phyloP scores from a whole-genome alignment of 1,284 basidiomycete species.

The Vanrija humicola region DNA sequence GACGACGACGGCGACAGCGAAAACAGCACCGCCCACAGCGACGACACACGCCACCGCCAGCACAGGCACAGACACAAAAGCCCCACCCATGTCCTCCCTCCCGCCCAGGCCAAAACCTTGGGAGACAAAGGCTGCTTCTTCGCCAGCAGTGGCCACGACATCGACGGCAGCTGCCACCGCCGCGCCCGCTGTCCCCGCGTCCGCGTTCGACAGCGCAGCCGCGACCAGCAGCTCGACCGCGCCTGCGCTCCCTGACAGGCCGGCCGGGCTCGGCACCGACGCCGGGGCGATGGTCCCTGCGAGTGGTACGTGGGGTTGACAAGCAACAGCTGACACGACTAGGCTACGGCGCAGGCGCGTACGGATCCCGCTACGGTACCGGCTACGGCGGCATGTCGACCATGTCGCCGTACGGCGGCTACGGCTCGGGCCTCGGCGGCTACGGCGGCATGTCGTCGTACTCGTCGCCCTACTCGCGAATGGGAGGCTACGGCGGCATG shows the following conservation, averaged over 20 bases:
- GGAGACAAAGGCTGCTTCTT: conserved; percentile 21
- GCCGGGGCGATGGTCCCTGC: conserved; percentile 7
- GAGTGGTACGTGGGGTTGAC: conserved; percentile 1
- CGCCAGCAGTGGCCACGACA: conserved; percentile 17
- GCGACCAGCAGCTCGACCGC: conserved; percentile 27
- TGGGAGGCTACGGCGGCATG: conserved; percentile 50
- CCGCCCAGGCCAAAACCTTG: conserved; percentile 44
- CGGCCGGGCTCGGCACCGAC: conserved; percentile 23
- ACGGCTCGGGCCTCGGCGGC: conserved; percentile 18
- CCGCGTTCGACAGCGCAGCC: conserved; percentile 27
- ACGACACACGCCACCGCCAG: not conserved
- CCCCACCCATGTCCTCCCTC: conserved; percentile 29
- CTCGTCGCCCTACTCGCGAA: conserved; percentile 45
- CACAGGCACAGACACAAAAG: no score
- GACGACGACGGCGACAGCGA: not conserved
- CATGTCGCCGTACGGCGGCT: conserved; percentile 13
- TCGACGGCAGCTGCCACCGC: conserved; percentile 3
- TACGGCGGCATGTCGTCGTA: conserved; percentile 38
- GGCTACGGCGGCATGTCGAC: conserved; percentile 47
- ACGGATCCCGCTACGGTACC: conserved; percentile 19
- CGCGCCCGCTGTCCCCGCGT: conserved; percentile 24
- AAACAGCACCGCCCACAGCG: not conserved
- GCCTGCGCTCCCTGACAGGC: conserved; percentile 38
- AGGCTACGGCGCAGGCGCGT: not conserved
- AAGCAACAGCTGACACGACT: not conserved